Conservation (phyloP, 352 stramenopile genomes). For the Phytophthora citricola region DNA sequence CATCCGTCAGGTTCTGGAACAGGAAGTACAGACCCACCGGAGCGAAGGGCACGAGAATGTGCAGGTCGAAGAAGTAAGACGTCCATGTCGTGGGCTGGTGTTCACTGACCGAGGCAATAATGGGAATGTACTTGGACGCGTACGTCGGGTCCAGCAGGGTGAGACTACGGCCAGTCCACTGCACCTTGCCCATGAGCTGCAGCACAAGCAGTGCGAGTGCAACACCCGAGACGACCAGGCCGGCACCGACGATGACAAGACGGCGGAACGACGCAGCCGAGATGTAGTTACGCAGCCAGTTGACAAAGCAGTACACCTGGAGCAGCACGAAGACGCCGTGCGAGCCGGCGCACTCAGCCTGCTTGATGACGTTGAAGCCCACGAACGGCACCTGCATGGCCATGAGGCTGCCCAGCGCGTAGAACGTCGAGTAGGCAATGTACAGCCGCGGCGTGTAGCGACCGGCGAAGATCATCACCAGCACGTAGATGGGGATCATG, state of each 20-base stretch:
- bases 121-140: constrained; percentile 94
- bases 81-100: constrained; percentile 95
- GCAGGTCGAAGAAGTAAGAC: constrained; percentile 94
- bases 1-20: constrained; percentile 90
- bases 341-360: constrained; percentile 83
- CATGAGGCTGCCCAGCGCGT: constrained; percentile 94
- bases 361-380: constrained; percentile 95
- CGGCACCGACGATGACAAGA: constrained; percentile 70
- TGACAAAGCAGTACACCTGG: constrained; percentile 82
- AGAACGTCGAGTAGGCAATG: constrained; percentile 98
- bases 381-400: constrained; percentile 99
- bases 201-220: constrained; percentile 71
- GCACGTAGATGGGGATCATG: constrained; percentile 97
- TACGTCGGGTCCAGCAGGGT: constrained; percentile 93
- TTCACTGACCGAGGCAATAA: constrained; percentile 94
- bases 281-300: constrained; percentile 80
- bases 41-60: constrained; percentile 92
- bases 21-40: constrained; percentile 92
- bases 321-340: constrained; percentile 96
- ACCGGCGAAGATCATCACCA: constrained; percentile 93
- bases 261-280: constrained; percentile 77
- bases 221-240: constrained; percentile 60
- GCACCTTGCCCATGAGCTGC: constrained; percentile 85
- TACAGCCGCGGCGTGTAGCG: constrained; percentile 95
- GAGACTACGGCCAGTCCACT: constrained; percentile 92